Base-by-base conservation (phyloP, 2,329 filamentous ascomycete genomes). In the Didymosphaeria variabile region DNA sequence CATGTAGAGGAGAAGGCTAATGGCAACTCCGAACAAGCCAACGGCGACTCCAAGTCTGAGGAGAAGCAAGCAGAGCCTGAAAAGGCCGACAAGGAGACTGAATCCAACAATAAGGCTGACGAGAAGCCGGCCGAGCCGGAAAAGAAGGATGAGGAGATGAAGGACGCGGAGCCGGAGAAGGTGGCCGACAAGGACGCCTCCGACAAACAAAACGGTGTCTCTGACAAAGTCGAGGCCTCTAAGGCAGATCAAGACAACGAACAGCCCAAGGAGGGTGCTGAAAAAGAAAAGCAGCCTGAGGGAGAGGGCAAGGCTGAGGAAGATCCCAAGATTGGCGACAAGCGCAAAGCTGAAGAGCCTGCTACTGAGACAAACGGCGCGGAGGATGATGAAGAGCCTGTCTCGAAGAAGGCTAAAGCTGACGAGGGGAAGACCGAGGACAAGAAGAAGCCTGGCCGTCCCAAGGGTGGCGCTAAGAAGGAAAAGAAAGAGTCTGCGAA, bases 1-100 rank as follows among this genome's bases (percentile, higher is more conserved):
- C 82, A 84, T 3, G 80, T 89, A 36, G 85, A 88, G 59, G 72
- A 84, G 67, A 77, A 78, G 67, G 73, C 74, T 44, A 70, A 72
- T 32, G 76, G 71, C 19, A 76, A 71, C 67, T 63, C 67, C 19
- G 63, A 74, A 7, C 57, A 70, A 45, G 74, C 78, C 45, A 77
- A 81, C 58, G 74, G 79, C 61, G 73, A 73, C 21, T 67, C 75
- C 47, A 72, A 78, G 63, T 65, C 75, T 60, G 64, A 73, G 32
- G 66, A 74, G 15, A 67, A 68, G 45, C 72, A 77, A 31, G 46
- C 60, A 12, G 64, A 70, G 50, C 26, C 56, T 17, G 75, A 78
- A 55, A 70, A 80, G 54, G 72, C 69, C 23, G 66, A 72, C 31
- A 69, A 75, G 49, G 64, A 71, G 10, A 54, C 67, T 40, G 63